Conservation (phyloP, 345 rosid genomes). For the Melaleuca alternifolia region DNA sequence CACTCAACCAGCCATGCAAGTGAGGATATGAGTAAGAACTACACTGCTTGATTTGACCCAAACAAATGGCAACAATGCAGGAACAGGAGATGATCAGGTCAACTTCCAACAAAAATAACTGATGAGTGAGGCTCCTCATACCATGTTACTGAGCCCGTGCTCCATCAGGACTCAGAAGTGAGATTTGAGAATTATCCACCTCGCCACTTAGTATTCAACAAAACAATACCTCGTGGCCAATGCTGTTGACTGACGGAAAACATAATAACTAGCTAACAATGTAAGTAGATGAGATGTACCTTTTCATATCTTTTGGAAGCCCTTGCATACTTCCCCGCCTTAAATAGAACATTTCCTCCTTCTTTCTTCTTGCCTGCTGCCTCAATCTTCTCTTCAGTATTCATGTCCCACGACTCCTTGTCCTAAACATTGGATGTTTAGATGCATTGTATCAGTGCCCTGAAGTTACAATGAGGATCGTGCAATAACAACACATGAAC, state of each 20-base stretch:
- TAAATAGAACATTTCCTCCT: conserved; percentile 76
- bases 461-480: background rate
- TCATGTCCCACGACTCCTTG: conserved; percentile 97
- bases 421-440: conserved; percentile 28
- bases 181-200: background rate
- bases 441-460: background rate
- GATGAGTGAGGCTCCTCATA: background rate
- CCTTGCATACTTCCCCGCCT: conserved; percentile 62
- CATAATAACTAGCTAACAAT: background rate
- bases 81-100: background rate
- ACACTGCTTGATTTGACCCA: background rate
- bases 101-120: background rate
- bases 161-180: background rate
- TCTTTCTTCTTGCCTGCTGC: conserved; percentile 89
- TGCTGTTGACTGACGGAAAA: background rate
- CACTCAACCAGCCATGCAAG: background rate
- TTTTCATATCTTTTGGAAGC: conserved; percentile 92
- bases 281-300: conserved; percentile 16
- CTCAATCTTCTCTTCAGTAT: conserved; percentile 77
- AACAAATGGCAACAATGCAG: background rate
- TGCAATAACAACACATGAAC: background rate
- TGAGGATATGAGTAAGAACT: background rate
- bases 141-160: background rate
- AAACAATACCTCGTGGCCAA: background rate
- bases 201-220: background rate